These are phyloP conservation scores for Nepenthes mirabilis DNA, from an alignment of 148 eudicot species.

Conservation along the genomic window DNA sequence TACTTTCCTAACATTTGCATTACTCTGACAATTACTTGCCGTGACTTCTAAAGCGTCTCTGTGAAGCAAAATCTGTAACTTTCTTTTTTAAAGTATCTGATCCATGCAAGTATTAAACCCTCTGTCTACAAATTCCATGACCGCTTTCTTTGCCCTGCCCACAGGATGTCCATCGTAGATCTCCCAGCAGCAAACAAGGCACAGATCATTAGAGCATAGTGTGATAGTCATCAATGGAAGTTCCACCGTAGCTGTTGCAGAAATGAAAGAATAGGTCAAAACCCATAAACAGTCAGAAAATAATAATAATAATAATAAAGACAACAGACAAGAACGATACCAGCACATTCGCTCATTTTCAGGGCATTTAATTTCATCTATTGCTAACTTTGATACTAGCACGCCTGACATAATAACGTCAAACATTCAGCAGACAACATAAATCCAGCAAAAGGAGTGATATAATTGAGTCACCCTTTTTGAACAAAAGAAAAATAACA, in stretches of 20 bases:
- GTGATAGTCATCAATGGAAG: constrained; percentile 41
- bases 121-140: constrained; percentile 19
- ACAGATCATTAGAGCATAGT: constrained; percentile 34
- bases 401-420: constrained; percentile 14
- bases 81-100: not conserved
- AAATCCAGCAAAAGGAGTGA: not conserved
- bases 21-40: not conserved
- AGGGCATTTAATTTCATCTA: constrained; percentile 9
- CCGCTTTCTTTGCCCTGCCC: constrained; percentile 23
- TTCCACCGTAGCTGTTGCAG: constrained; percentile 42
- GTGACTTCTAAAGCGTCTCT: not conserved
- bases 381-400: constrained; percentile 12
- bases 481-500: too few species aligned
- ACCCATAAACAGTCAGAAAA: not conserved
- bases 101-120: constrained; percentile 37
- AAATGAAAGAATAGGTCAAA: constrained; percentile 4
- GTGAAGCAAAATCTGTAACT: not conserved
- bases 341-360: constrained; percentile 25
- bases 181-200: constrained; percentile 51
- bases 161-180: constrained; percentile 29
- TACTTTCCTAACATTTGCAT: constrained; percentile 30
- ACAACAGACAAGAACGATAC: constrained; percentile 9
- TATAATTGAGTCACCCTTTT: too few species aligned
- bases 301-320: not conserved
- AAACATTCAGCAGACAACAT: not conserved